These are phyloP conservation scores for Amphicarpaea edgeworthii DNA, from an alignment of 306 rosid genomes.

Conservation along the genomic window DNA sequence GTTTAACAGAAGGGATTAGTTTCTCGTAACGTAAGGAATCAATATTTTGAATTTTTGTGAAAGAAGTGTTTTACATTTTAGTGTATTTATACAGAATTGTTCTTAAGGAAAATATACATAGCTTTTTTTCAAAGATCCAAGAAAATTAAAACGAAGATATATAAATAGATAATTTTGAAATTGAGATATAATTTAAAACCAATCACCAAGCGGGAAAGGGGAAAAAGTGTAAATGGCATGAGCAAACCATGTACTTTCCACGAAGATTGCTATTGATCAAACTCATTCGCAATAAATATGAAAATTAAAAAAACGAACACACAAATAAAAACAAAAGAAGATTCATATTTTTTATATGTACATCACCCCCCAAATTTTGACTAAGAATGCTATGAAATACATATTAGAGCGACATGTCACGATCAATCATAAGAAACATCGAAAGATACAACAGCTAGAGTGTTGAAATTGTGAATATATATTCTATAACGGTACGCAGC, in stretches of 20 bases:
- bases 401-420: not conserved
- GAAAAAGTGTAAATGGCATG: not conserved
- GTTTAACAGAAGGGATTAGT: no score
- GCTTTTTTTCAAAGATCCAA: not conserved
- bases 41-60: no score
- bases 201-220: not conserved
- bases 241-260: not conserved
- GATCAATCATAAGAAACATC: not conserved
- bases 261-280: not conserved
- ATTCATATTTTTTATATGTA: not conserved
- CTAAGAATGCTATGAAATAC: not conserved
- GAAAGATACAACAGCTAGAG: not conserved
- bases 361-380: not conserved
- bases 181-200: not conserved
- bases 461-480: not conserved
- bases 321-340: not conserved
- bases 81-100: no score
- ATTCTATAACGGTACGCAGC: conserved; percentile 37
- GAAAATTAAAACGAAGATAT: not conserved
- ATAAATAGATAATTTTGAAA: not conserved
- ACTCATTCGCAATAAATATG: not conserved
- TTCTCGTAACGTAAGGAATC: no score
- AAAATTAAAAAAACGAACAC: no score
- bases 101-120: no score
- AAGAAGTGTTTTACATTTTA: no score